phyloP scores from a whole-genome alignment of 768 basidiomycete species.

The Tylopilus vinaceipallidus region DNA sequence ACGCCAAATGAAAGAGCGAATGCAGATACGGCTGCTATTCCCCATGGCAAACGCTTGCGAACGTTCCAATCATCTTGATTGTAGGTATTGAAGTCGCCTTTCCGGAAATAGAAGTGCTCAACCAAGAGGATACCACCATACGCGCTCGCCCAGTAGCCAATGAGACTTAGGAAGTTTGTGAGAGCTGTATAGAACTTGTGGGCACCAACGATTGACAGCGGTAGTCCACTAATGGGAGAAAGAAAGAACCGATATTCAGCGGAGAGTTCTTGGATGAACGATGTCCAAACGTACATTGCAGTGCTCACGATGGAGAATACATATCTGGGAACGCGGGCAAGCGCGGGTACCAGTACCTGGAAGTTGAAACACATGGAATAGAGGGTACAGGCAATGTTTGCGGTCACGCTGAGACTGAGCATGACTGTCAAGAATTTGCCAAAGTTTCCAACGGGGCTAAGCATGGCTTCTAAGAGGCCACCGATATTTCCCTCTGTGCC shows the following conservation, averaged over 20 bases:
- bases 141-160: constrained; percentile 60
- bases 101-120: constrained; percentile 69
- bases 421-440: constrained; percentile 72
- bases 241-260: constrained; percentile 2
- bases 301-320: constrained; percentile 65
- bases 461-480: constrained; percentile 60
- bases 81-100: constrained; percentile 47
- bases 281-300: constrained; percentile 51
- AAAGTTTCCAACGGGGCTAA: constrained; percentile 60
- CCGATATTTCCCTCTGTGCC: constrained; percentile 54
- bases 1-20: constrained; percentile 51
- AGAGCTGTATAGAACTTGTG: constrained; percentile 63
- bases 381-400: constrained; percentile 79
- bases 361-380: constrained; percentile 78
- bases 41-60: constrained; percentile 53
- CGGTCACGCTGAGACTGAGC: constrained; percentile 72
- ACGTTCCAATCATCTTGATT: constrained; percentile 50
- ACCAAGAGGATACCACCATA: constrained; percentile 58
- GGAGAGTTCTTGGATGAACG: neutral
- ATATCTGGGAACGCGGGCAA: constrained; percentile 62
- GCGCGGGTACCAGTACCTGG: constrained; percentile 63
- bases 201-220: constrained; percentile 67
- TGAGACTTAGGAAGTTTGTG: constrained; percentile 65
- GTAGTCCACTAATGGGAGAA: constrained; percentile 48
- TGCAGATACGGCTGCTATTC: constrained; percentile 57